Percentiles rank a stretch among this genome's conserved stretches.
Evolutionary conservation across 345 rosid species (phyloP).

Genomic region (Aquilaria yunnanensis): DNA sequence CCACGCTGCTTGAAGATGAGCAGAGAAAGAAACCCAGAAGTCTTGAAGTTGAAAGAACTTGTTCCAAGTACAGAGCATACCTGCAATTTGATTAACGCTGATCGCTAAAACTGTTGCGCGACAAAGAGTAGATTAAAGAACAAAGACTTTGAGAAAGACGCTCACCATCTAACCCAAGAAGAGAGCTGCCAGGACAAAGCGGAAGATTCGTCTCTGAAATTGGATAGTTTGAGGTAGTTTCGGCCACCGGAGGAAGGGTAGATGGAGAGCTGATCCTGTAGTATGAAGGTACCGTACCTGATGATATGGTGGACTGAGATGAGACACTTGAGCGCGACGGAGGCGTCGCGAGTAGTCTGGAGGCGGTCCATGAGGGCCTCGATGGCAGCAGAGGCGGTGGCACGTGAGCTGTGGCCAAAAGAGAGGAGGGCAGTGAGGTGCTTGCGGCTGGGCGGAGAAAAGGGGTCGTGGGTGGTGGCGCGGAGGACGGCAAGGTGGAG

Average conservation of each 20-base stretch:
- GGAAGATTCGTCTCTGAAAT: constrained; percentile 56
- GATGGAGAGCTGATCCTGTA: constrained; percentile 82
- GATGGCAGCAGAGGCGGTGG: constrained; percentile 59
- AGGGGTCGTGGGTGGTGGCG: constrained; percentile 74
- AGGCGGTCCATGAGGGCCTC: constrained; percentile 85
- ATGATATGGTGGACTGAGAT: constrained; percentile 55
- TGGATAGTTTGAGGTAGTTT: constrained; percentile 73
- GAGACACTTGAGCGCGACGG: constrained; percentile 80
- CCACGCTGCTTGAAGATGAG: constrained; percentile 42
- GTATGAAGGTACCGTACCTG: constrained; percentile 69
- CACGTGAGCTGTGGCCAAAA: constrained; percentile 66
- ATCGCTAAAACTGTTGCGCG: too few relatives aligned
- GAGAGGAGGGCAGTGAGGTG: constrained; percentile 55
- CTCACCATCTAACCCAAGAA: constrained; percentile 80
- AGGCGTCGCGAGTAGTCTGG: constrained; percentile 62
- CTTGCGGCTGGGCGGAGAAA: constrained; percentile 43
- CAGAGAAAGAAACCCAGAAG: constrained; percentile 53
- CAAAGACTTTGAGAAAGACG: neutral
- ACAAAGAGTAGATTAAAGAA: neutral
- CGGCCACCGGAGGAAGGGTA: constrained; percentile 77
- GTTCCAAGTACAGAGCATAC: constrained; percentile 69
- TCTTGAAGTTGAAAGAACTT: constrained; percentile 57
- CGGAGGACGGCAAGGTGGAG: constrained; percentile 58
- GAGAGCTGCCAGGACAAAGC: constrained; percentile 74
- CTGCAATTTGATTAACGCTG: constrained; percentile 15